Base-by-base conservation (phyloP, 139 green algal genomes). In the Nannochloris sp. region DNA sequence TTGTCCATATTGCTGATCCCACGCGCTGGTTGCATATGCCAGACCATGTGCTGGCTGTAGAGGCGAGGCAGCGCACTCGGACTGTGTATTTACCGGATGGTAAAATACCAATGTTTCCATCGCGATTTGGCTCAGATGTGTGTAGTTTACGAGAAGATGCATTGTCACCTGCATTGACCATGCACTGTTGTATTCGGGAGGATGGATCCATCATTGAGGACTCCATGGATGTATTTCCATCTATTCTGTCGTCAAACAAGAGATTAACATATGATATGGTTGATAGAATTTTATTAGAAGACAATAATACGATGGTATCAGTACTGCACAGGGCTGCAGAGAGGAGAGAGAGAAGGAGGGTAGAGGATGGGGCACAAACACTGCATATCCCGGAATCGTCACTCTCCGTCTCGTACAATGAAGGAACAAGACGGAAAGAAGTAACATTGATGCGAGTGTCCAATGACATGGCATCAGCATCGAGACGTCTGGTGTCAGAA, bases 1-100 rank as follows among this genome's bases (percentile, higher is more conserved):
- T 90, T 91, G 76, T 96, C 18, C 90, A 97, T 70, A 78, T 97
- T 29, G 90, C 90, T 11, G 88, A 95, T 64, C 87, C 88, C 49
- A 84, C 78, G 1, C 78, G 85, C 36, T 90, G n/a, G 21, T 21
- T 68, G 69, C 25, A 72, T 31, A 54, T 6, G 59, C 11, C 61
- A 48, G 31, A 40, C 8, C 34, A 40, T 16, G 11, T 15, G 4
- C 58, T 97, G 40, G 85, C 87, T 4, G 18, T 53, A 3, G 83
- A 90, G 60, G 87, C 87, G 9, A 31, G 55, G 2, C 31, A 40
- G 2, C 62, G 90, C 9, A 67, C 63, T 8, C 83, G 79, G 9
- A 88, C 78, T 0, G 31, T 95, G 14, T 97, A 97, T 75, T 73
- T 97, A 5, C 81, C 87, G 24, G 86, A 74, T 44, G 88, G 79